These are phyloP conservation scores for Acacia confusa DNA, from an alignment of 306 rosid species.

Conservation along the genomic window DNA sequence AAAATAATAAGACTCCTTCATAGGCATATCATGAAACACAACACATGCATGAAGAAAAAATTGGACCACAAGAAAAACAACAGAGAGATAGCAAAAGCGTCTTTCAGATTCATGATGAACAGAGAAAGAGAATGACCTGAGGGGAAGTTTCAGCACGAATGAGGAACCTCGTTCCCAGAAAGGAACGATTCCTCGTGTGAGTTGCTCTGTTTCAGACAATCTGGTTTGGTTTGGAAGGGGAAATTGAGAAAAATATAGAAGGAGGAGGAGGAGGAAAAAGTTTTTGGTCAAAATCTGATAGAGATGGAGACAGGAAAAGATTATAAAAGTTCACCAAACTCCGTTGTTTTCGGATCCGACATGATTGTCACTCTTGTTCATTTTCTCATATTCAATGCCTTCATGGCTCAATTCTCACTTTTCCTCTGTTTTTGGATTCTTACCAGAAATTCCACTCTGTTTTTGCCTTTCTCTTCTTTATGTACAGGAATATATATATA, in stretches of 20 bases:
- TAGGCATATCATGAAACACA: conserved; percentile 2
- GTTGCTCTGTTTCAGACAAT: neutral
- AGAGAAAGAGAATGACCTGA: conserved; percentile 23
- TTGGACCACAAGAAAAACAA: neutral
- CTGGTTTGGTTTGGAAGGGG: neutral
- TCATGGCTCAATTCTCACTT: neutral
- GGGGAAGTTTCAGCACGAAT: conserved; percentile 23
- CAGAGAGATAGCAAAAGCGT: neutral
- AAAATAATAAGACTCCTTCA: neutral
- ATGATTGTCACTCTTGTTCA: conserved; percentile 27
- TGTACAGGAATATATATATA: no score
- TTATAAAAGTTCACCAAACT: conserved; percentile 21
- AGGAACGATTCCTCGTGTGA: conserved; percentile 63
- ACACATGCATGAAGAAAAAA: conserved; percentile 23
- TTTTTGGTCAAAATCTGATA: conserved; percentile 7
- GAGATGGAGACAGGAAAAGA: conserved; percentile 9
- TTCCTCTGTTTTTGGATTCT: conserved; percentile 16
- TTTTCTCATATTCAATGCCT: conserved; percentile 33
- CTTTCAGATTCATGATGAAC: neutral
- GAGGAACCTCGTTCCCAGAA: conserved; percentile 61
- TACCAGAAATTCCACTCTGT: neutral
- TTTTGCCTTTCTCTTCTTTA: neutral
- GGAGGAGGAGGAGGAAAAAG: neutral
- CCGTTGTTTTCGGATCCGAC: conserved; percentile 52
- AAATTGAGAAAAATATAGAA: neutral